Evolutionary conservation across 148 eudicot genomes (phyloP).

Genomic region (Spergularia bocconei): DNA sequence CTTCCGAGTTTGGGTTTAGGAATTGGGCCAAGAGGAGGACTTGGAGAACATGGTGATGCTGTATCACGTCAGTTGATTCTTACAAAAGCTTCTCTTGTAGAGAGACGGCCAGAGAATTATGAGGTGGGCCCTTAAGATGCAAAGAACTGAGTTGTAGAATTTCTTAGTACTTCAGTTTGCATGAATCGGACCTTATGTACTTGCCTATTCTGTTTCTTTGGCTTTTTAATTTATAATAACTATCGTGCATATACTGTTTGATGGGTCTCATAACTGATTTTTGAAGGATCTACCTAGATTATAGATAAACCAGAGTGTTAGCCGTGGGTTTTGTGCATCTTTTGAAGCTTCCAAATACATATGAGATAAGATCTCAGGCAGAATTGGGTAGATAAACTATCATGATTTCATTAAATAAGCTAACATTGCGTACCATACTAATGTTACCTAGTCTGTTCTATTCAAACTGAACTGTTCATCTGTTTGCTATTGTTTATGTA

Average conservation of each 20-base stretch:
- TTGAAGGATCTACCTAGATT: no score
- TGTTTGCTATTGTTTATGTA: neutral
- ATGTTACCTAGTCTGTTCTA: neutral
- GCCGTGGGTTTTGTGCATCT: no score
- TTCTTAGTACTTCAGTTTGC: neutral
- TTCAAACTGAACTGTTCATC: neutral
- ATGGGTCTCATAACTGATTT: no score
- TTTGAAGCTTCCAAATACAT: no score
- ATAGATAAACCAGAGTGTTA: no score
- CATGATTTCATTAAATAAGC: neutral
- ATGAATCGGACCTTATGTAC: neutral
- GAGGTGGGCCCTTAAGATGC: slow-evolving; percentile 54
- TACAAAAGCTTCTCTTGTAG: slow-evolving; percentile 85
- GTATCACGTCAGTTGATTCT: slow-evolving; percentile 91
- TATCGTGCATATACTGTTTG: neutral
- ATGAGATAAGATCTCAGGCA: no score
- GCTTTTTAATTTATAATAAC: neutral
- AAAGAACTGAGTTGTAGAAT: neutral
- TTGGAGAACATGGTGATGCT: slow-evolving; percentile 94
- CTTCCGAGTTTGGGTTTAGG: slow-evolving; percentile 69
- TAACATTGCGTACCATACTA: neutral
- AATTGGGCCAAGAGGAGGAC: slow-evolving; percentile 94
- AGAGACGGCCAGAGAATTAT: slow-evolving; percentile 96
- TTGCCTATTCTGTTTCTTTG: neutral
- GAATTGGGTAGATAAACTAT: no score